Conservation (phyloP, 805 yeast genomes). For the Ogataea salicorniae region DNA sequence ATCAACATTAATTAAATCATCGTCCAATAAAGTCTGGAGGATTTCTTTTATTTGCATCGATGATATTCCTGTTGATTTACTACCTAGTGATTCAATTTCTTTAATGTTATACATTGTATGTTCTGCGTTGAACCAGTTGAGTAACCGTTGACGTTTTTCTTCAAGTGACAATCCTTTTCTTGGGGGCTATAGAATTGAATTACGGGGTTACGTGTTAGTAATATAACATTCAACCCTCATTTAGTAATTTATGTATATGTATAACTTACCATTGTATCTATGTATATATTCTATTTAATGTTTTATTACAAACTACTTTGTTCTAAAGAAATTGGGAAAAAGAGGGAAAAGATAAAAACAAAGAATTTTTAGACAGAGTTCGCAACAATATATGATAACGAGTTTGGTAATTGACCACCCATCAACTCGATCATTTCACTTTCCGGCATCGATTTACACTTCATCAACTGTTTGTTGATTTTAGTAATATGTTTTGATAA, state of each 20-base stretch:
- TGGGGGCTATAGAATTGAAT: conserved; percentile 11
- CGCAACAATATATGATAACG: too few species aligned
- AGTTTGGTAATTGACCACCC: conserved; percentile 11
- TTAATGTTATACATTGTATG: conserved; percentile 43
- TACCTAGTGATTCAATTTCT: conserved; percentile 44
- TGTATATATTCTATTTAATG: too few species aligned
- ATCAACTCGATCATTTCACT: conserved; percentile 4
- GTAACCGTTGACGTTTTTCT: conserved; percentile 34
- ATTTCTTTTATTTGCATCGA: conserved; percentile 51
- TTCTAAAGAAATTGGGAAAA: not conserved
- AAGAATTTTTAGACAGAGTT: too few species aligned
- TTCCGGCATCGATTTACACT: not conserved
- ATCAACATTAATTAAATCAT: conserved; percentile 42
- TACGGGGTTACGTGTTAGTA: not conserved
- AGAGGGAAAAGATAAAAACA: not conserved
- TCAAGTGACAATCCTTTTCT: conserved; percentile 30
- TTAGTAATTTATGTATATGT: too few species aligned
- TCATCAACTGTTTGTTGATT: too few species aligned
- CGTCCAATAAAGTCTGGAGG: conserved; percentile 43
- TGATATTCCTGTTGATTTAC: conserved; percentile 44
- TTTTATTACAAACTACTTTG: too few species aligned
- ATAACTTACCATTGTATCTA: too few species aligned
- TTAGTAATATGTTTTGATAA: too few species aligned
- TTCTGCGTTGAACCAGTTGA: conserved; percentile 35
- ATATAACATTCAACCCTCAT: too few species aligned